These are phyloP conservation scores for Onygenales sp. DNA, from an alignment of 2,329 filamentous ascomycete genomes.

Conservation along the genomic window DNA sequence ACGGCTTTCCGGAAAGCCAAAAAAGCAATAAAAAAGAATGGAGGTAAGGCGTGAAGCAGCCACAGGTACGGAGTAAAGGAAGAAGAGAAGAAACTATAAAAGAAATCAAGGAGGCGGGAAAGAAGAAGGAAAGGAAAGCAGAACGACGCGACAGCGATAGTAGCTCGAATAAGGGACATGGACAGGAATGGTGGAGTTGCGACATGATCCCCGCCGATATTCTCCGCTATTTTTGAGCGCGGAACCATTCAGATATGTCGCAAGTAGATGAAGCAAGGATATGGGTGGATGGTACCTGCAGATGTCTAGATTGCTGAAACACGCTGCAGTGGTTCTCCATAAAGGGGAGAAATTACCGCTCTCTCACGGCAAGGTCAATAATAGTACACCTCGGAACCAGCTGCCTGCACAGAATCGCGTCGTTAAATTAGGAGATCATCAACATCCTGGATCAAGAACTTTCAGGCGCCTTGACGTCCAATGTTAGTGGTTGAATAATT, in stretches of 20 bases:
- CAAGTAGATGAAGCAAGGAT: background rate
- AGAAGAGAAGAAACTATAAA: background rate
- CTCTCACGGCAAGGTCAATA: background rate
- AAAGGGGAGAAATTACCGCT: background rate
- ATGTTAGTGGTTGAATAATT: background rate
- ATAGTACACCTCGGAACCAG: background rate
- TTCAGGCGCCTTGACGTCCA: background rate
- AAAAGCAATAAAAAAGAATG: background rate
- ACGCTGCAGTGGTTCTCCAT: background rate
- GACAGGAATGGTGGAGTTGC: background rate
- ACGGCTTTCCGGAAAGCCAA: slow-evolving; percentile 32
- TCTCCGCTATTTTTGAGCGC: background rate
- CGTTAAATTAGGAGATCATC: background rate
- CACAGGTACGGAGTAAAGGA: background rate
- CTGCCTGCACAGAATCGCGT: background rate
- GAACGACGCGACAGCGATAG: background rate
- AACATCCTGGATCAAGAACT: background rate
- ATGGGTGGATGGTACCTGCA: background rate
- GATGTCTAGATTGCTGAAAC: slow-evolving; percentile 4
- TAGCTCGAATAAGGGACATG: background rate
- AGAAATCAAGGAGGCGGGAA: slow-evolving; percentile 2
- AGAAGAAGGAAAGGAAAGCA: slow-evolving; percentile 9
- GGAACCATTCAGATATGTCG: background rate
- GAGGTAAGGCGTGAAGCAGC: background rate
- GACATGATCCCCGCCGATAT: background rate